Percentiles rank a stretch among this genome's conserved stretches.
These are phyloP conservation scores for Kwoniella pini DNA, from an alignment of 768 basidiomycete species.

Conservation along the genomic window DNA sequence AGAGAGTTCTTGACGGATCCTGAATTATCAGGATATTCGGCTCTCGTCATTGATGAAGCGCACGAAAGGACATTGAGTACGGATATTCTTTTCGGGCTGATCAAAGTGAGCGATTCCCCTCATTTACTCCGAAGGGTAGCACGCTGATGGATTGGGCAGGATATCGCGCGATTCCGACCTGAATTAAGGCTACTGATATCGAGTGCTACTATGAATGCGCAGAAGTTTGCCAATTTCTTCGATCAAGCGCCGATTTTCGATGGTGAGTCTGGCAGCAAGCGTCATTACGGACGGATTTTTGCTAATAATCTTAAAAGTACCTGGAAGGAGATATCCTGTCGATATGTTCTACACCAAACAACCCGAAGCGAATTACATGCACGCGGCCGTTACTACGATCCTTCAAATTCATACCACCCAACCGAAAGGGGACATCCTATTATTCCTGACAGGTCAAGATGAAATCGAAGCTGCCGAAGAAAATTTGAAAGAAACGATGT, in stretches of 20 bases:
- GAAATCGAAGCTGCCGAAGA: slow-evolving; percentile 98
- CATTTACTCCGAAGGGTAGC: slow-evolving; percentile 6
- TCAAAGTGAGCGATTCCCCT: slow-evolving; percentile 73
- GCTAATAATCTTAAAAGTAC: slow-evolving; percentile 62
- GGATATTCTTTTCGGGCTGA: slow-evolving; percentile 95
- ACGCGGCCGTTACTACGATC: slow-evolving; percentile 96
- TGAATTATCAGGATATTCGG: slow-evolving; percentile 89
- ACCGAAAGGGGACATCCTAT: slow-evolving; percentile 93
- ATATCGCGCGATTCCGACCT: slow-evolving; percentile 62
- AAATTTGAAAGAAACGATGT: slow-evolving; percentile 90
- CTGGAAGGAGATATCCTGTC: slow-evolving; percentile 94
- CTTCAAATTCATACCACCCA: slow-evolving; percentile 99
- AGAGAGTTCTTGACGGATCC: slow-evolving; percentile 98
- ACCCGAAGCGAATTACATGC: slow-evolving; percentile 97
- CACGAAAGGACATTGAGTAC: slow-evolving; percentile 97
- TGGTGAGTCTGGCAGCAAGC: slow-evolving; percentile 59
- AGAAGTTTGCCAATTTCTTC: slow-evolving; percentile 97
- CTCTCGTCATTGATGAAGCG: slow-evolving; percentile 96
- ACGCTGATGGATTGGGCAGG: slow-evolving; percentile 9
- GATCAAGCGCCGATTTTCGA: slow-evolving; percentile 94
- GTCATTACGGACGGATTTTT: background rate
- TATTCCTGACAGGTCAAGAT: slow-evolving; percentile 98
- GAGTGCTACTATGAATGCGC: slow-evolving; percentile 88
- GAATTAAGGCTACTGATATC: slow-evolving; percentile 92
- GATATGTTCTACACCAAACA: slow-evolving; percentile 99